Evolutionary conservation across 805 yeast genomes (phyloP).

Genomic region (Candida germanica): DNA sequence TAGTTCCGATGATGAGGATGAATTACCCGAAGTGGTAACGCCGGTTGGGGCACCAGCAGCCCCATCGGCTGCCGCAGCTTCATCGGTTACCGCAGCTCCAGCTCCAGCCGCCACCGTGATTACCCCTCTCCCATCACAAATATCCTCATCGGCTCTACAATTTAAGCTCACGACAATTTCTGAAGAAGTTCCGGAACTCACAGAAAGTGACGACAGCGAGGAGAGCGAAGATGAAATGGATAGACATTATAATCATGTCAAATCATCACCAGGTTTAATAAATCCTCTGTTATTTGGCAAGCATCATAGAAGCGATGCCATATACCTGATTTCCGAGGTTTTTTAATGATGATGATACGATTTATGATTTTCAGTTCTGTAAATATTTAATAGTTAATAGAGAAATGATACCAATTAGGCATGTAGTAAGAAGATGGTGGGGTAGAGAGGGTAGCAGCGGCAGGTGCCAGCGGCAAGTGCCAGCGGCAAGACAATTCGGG

Average conservation of each 20-base stretch:
- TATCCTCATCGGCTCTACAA: no score
- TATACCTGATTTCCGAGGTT: constrained; percentile 39
- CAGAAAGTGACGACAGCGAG: constrained; percentile 7
- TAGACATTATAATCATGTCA: background rate
- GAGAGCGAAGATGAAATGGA: constrained; percentile 7
- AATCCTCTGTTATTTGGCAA: constrained; percentile 9
- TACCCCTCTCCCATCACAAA: no score
- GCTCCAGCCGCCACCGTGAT: no score
- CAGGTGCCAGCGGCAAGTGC: no score
- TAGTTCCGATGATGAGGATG: constrained; percentile 18
- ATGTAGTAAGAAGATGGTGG: background rate
- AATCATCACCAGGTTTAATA: constrained; percentile 5
- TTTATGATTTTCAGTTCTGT: no score
- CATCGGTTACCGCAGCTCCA: no score
- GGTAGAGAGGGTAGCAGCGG: no score
- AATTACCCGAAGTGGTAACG: constrained; percentile 10
- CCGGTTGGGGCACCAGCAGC: background rate
- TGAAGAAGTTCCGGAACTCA: constrained; percentile 13
- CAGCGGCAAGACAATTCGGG: no score
- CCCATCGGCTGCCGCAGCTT: no score
- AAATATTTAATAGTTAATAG: no score
- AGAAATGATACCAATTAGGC: background rate
- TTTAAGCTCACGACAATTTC: constrained; percentile 7
- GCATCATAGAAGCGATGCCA: constrained; percentile 29
- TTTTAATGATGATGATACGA: constrained; percentile 19